Evolutionary conservation across 306 rosid species (phyloP).

Genomic region (Rubus idaeus): DNA sequence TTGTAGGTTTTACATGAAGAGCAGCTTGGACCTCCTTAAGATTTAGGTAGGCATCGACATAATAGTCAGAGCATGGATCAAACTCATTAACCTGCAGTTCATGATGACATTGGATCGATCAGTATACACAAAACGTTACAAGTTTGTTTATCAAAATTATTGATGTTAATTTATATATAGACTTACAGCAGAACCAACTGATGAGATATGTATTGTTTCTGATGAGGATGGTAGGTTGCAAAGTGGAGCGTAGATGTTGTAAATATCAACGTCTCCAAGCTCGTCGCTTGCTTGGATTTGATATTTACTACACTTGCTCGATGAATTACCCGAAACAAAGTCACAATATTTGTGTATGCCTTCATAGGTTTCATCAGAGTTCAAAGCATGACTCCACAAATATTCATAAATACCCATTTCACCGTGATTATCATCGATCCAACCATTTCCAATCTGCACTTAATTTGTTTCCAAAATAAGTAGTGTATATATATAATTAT

Average conservation of each 20-base stretch:
- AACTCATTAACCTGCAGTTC: not conserved
- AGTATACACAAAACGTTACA: not conserved
- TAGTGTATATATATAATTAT: not conserved
- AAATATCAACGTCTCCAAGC: slow-evolving; percentile 31
- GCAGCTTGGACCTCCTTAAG: slow-evolving; percentile 48
- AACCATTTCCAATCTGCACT: slow-evolving; percentile 47
- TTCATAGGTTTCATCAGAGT: slow-evolving; percentile 46
- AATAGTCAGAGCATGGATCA: not conserved
- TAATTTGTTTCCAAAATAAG: not conserved
- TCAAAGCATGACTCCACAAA: slow-evolving; percentile 51
- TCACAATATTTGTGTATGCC: slow-evolving; percentile 41
- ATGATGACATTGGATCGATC: not conserved
- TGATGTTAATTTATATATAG: not conserved
- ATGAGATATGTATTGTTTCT: not conserved
- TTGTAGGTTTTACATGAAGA: slow-evolving; percentile 42
- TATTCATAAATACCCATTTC: slow-evolving; percentile 45
- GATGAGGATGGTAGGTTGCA: slow-evolving; percentile 18
- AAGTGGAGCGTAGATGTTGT: slow-evolving; percentile 49
- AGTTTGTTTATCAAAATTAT: not conserved
- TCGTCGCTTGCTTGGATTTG: slow-evolving; percentile 16
- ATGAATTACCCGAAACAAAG: not conserved
- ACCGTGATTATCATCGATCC: slow-evolving; percentile 54
- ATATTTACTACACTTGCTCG: slow-evolving; percentile 12
- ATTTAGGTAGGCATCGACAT: slow-evolving; percentile 6
- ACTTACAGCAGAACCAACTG: slow-evolving; percentile 40